phyloP scores from a whole-genome alignment of 768 basidiomycete species.

The Holtermanniella nyarrowii region DNA sequence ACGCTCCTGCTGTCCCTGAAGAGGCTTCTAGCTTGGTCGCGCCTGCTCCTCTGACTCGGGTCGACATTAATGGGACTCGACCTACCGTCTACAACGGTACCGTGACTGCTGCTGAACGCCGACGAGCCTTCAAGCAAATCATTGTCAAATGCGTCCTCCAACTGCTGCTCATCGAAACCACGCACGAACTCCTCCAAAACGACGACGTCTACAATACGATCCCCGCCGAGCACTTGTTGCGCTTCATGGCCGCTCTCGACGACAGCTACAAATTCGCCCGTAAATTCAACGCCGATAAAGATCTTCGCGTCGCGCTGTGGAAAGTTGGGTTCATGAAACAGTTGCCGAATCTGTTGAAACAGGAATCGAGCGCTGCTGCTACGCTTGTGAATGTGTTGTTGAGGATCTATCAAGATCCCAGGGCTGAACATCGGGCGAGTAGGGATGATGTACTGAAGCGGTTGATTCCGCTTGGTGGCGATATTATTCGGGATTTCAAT shows the following conservation, averaged over 20 bases:
- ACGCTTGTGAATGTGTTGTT: slow-evolving; percentile 85
- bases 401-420: slow-evolving; percentile 84
- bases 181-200: slow-evolving; percentile 87
- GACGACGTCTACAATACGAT: slow-evolving; percentile 84
- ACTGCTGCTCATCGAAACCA: slow-evolving; percentile 89
- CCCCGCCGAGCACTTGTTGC: slow-evolving; percentile 83
- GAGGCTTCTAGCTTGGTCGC: slow-evolving; percentile 34
- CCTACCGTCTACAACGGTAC: slow-evolving; percentile 8
- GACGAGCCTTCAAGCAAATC: slow-evolving; percentile 90
- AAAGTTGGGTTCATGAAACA: slow-evolving; percentile 99
- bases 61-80: slow-evolving; percentile 45
- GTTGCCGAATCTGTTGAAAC: slow-evolving; percentile 89
- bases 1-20: slow-evolving; percentile 26
- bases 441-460: slow-evolving; percentile 60
- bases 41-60: slow-evolving; percentile 65
- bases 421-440: slow-evolving; percentile 58
- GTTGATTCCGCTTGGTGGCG: slow-evolving; percentile 61
- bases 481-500: slow-evolving; percentile 81
- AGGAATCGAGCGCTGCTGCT: slow-evolving; percentile 93
- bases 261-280: slow-evolving; percentile 97
- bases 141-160: slow-evolving; percentile 99
- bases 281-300: slow-evolving; percentile 96
- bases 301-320: slow-evolving; percentile 90
- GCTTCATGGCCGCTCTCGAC: slow-evolving; percentile 88
- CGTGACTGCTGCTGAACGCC: slow-evolving; percentile 50